Conservation (phyloP, 495 filamentous ascomycete species). For the Penicillium nucicola region DNA sequence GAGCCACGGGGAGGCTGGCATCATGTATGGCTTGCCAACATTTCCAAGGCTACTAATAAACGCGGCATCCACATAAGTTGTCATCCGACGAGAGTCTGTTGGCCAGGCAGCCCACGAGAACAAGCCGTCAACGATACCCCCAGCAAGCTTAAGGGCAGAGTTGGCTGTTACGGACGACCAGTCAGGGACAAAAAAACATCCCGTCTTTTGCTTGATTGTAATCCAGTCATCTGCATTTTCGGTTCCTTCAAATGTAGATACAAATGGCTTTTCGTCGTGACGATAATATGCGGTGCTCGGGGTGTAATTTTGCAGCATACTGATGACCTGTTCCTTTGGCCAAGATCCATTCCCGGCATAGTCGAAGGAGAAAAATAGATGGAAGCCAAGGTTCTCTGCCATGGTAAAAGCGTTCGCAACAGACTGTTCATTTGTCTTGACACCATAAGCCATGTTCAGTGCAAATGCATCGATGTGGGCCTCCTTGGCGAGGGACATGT, state of each 20-base stretch:
- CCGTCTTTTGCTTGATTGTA: constrained; percentile 48
- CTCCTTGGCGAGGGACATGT: constrained; percentile 57
- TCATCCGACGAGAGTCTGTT: constrained; percentile 50
- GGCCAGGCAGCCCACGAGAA: constrained; percentile 79
- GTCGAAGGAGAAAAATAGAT: constrained; percentile 71
- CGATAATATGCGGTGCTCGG: constrained; percentile 50
- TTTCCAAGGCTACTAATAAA: constrained; percentile 43
- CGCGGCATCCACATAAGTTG: constrained; percentile 47
- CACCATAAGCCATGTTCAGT: constrained; percentile 59
- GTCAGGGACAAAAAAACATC: constrained; percentile 60
- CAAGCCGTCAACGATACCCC: constrained; percentile 54
- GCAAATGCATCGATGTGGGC: constrained; percentile 72
- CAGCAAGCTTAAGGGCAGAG: constrained; percentile 29
- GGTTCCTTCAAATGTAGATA: constrained; percentile 72
- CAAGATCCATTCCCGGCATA: constrained; percentile 56
- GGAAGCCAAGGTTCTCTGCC: constrained; percentile 54
- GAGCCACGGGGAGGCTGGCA: constrained; percentile 74
- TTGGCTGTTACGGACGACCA: constrained; percentile 56
- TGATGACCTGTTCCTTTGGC: constrained; percentile 51
- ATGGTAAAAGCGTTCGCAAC: constrained; percentile 52
- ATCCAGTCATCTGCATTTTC: constrained; percentile 57
- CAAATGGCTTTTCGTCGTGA: constrained; percentile 53
- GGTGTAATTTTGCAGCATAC: constrained; percentile 54
- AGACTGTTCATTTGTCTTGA: constrained; percentile 41
- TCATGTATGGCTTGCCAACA: constrained; percentile 64